These are phyloP conservation scores for Cruciata laevipes DNA, from an alignment of 257 asterid genomes.

Conservation along the genomic window DNA sequence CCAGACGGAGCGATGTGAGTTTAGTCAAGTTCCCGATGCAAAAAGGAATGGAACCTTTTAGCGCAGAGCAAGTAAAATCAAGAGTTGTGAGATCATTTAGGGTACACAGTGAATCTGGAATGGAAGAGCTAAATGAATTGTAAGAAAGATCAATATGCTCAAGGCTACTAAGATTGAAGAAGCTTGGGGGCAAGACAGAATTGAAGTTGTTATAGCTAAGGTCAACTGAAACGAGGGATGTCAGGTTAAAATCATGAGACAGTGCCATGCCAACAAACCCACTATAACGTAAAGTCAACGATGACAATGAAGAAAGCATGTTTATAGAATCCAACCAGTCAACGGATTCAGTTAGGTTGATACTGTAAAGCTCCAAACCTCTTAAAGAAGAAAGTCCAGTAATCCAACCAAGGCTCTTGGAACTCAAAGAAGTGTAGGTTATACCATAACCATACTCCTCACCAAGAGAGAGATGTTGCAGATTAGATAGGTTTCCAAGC, in stretches of 20 bases:
- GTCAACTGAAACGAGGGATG: conserved; percentile 16
- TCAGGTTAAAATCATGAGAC: conserved; percentile 4
- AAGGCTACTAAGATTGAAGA: conserved; percentile 7
- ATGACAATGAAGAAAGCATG: conserved; percentile 14
- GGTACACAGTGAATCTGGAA: no score
- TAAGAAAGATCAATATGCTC: not conserved
- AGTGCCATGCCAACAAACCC: not conserved
- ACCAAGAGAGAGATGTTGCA: conserved; percentile 4
- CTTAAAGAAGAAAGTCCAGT: conserved; percentile 14
- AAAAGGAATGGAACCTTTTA: not conserved
- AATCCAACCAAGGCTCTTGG: conserved; percentile 13
- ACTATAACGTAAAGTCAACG: not conserved
- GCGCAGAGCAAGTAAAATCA: no score
- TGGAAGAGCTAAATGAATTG: no score
- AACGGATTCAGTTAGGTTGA: not conserved
- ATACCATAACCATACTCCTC: no score
- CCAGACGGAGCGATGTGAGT: not conserved
- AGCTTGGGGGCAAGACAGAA: conserved; percentile 1
- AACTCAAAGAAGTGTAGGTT: not conserved
- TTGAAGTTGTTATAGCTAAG: conserved; percentile 7
- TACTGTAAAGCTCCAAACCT: conserved; percentile 1
- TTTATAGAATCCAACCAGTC: conserved; percentile 18
- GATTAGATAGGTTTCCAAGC: conserved; percentile 21
- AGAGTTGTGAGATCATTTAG: no score
- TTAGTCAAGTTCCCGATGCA: not conserved